A percentile compares a stretch with the other conserved stretches of the same genome.
Evolutionary conservation across 2,329 filamentous ascomycete genomes (phyloP).

Genomic region (Neofusicoccum sp.): DNA sequence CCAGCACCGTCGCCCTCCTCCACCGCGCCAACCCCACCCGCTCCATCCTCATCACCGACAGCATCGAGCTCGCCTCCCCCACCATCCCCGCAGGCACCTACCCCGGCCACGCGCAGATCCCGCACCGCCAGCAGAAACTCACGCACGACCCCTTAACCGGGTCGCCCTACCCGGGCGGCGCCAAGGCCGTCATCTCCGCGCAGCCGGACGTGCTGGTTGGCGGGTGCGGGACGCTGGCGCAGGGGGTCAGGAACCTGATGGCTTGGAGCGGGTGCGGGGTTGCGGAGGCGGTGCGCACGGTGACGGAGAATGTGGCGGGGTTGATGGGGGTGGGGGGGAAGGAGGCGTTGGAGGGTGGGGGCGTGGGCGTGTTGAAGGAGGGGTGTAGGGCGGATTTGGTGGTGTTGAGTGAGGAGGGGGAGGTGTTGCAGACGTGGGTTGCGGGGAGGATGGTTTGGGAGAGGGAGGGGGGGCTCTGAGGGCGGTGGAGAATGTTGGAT

Average conservation of each 20-base stretch:
- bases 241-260: slow-evolving; percentile 54
- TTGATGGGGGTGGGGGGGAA: slow-evolving; percentile 53
- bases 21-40: slow-evolving; percentile 50
- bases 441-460: slow-evolving; percentile 53
- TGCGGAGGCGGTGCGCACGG: slow-evolving; percentile 52
- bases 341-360: slow-evolving; percentile 47
- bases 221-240: slow-evolving; percentile 54
- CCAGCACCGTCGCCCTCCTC: slow-evolving; percentile 51
- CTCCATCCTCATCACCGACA: slow-evolving; percentile 58
- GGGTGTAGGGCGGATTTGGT: slow-evolving; percentile 54
- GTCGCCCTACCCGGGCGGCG: slow-evolving; percentile 23
- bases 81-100: slow-evolving; percentile 55
- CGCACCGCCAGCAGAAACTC: slow-evolving; percentile 51
- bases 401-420: slow-evolving; percentile 49
- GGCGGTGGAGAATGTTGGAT: not conserved
- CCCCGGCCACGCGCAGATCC: slow-evolving; percentile 56
- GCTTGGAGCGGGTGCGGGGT: slow-evolving; percentile 50
- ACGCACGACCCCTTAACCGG: not conserved
- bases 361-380: slow-evolving; percentile 45
- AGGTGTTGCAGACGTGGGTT: slow-evolving; percentile 56
- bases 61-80: slow-evolving; percentile 57
- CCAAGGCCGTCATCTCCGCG: slow-evolving; percentile 49
- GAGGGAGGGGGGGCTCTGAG: slow-evolving; percentile 28
- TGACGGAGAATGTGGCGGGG: slow-evolving; percentile 54
- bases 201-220: slow-evolving; percentile 53